Conservation (phyloP, 352 stramenopile species). For the Halophytophthora batemanensis region DNA sequence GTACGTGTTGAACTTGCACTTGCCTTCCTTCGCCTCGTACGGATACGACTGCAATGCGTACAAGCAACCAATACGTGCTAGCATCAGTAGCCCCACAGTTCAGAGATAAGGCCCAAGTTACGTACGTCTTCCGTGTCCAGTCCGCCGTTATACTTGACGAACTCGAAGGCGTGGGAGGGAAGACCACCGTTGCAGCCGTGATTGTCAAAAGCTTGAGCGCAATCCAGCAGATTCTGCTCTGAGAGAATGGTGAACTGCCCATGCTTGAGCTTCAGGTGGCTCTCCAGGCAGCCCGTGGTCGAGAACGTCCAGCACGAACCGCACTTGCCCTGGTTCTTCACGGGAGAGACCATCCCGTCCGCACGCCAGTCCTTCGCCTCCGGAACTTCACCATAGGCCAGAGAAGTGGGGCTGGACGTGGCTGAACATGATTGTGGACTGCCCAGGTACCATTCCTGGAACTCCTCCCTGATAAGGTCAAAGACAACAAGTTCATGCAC, state of each 20-base stretch:
- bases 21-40: constrained; percentile 72
- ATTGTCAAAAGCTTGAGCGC: constrained; percentile 91
- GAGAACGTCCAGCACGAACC: constrained; percentile 99
- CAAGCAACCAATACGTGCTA: constrained; percentile 1
- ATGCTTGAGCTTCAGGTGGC: constrained; percentile 93
- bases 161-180: constrained; percentile 97
- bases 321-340: constrained; percentile 99
- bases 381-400: constrained; percentile 53
- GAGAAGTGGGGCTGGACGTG: constrained; percentile 27
- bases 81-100: background rate
- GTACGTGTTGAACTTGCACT: constrained; percentile 80
- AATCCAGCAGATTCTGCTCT: constrained; percentile 98
- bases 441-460: constrained; percentile 65
- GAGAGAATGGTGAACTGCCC: constrained; percentile 91
- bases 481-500: too few relatives aligned
- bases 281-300: constrained; percentile 96
- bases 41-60: constrained; percentile 45
- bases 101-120: too few relatives aligned
- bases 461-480: constrained; percentile 47
- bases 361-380: constrained; percentile 93
- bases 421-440: constrained; percentile 74
- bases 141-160: constrained; percentile 90
- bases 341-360: constrained; percentile 91
- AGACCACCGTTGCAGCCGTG: constrained; percentile 96
- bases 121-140: constrained; percentile 74